Evolutionary conservation across 2,329 filamentous ascomycete genomes (phyloP).

Genomic region (Cercospora sojina): DNA sequence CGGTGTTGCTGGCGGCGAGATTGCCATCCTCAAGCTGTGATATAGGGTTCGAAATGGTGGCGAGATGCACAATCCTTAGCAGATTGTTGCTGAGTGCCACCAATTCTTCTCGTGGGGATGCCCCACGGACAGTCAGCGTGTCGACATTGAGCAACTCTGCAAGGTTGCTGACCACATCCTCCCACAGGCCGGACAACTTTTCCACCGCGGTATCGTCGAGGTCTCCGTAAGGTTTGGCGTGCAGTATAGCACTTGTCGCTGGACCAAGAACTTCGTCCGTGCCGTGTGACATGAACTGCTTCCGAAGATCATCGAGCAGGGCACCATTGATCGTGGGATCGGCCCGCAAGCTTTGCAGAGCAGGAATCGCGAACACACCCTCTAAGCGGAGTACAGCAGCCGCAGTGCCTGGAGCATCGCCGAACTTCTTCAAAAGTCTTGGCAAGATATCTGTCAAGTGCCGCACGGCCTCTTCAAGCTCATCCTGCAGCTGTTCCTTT

Average conservation of each 20-base stretch:
- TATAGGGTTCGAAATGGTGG: constrained; percentile 63
- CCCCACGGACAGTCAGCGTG: constrained; percentile 68
- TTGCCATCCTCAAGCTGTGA: constrained; percentile 65
- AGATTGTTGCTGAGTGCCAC: constrained; percentile 37
- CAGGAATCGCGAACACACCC: constrained; percentile 79
- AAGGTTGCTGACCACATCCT: constrained; percentile 73
- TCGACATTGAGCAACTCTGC: constrained; percentile 65
- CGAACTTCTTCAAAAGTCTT: constrained; percentile 85
- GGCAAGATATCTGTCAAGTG: constrained; percentile 78
- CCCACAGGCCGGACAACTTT: constrained; percentile 82
- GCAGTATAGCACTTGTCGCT: constrained; percentile 76
- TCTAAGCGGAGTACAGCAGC: constrained; percentile 82
- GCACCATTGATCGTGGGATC: constrained; percentile 77
- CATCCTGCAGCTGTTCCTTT: constrained; percentile 63
- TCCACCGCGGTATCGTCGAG: constrained; percentile 80
- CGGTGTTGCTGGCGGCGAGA: constrained; percentile 40
- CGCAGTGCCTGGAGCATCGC: constrained; percentile 81
- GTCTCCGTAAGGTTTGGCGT: constrained; percentile 83
- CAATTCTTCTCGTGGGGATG: constrained; percentile 54
- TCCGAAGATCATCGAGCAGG: constrained; percentile 85
- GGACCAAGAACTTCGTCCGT: constrained; percentile 82
- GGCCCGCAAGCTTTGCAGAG: constrained; percentile 85
- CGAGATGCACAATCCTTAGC: constrained; percentile 34
- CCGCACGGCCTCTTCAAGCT: constrained; percentile 75
- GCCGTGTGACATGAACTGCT: constrained; percentile 90